phyloP scores from a whole-genome alignment of 495 filamentous ascomycete genomes.

The Cairneyella variabilis region DNA sequence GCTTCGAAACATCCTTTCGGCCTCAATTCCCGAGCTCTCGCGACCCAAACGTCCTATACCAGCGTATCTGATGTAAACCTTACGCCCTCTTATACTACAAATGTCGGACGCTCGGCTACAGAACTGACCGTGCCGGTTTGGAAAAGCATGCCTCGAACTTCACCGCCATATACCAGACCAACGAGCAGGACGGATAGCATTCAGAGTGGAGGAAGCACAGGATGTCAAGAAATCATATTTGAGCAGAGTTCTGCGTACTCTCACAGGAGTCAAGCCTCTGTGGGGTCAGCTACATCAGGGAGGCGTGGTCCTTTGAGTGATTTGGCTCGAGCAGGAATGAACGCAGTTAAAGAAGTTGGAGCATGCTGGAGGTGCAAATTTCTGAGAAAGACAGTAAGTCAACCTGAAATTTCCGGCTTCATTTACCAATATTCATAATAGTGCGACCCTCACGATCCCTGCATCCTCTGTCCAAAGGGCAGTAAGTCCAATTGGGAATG shows the following conservation, averaged over 20 bases:
- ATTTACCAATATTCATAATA: background rate
- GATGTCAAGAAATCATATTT: background rate
- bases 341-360: background rate
- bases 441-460: background rate
- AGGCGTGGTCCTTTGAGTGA: background rate
- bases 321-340: background rate
- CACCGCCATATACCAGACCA: too few species aligned
- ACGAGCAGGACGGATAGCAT: too few species aligned
- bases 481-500: background rate
- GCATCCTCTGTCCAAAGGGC: background rate
- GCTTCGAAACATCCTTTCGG: too few species aligned
- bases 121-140: too few species aligned
- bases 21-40: too few species aligned
- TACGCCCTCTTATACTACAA: too few species aligned
- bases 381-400: background rate
- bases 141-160: too few species aligned
- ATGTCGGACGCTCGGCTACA: too few species aligned
- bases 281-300: background rate
- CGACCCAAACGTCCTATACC: too few species aligned
- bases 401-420: background rate
- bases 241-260: background rate
- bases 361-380: conserved; percentile 10
- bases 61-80: too few species aligned
- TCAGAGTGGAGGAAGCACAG: background rate
- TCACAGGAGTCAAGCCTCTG: background rate